These are phyloP conservation scores for Calocybe cyanea DNA, from an alignment of 768 basidiomycete species.

Conservation along the genomic window DNA sequence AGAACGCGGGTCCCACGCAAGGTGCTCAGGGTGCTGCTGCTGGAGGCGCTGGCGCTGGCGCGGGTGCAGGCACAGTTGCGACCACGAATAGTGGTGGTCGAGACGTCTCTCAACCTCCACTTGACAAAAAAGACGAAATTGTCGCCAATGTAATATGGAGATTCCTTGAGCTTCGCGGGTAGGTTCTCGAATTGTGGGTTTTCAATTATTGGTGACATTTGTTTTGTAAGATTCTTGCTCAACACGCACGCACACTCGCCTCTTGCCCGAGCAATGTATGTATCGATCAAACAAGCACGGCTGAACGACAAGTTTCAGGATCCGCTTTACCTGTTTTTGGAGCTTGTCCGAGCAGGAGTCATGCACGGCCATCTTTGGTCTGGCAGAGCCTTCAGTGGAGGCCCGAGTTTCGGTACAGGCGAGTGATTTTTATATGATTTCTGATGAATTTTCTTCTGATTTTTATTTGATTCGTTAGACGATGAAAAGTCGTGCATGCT, in stretches of 20 bases:
- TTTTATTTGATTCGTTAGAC: constrained; percentile 40
- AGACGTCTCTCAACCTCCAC: constrained; percentile 37
- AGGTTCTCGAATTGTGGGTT: constrained; percentile 13
- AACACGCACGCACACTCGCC: constrained; percentile 88
- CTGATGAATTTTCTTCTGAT: no score
- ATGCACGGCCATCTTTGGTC: constrained; percentile 95
- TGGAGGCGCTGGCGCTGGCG: no score
- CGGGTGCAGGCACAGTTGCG: no score
- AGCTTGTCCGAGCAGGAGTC: constrained; percentile 93
- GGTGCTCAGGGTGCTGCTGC: no score
- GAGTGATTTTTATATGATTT: constrained; percentile 20
- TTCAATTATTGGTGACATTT: neutral
- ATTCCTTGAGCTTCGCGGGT: constrained; percentile 95
- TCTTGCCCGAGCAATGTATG: constrained; percentile 88
- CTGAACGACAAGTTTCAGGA: constrained; percentile 99
- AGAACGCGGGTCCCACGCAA: constrained; percentile 25
- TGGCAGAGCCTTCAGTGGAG: constrained; percentile 84
- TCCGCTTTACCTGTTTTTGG: constrained; percentile 89
- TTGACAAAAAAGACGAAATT: constrained; percentile 98
- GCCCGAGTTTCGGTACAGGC: constrained; percentile 93
- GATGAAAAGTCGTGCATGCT: constrained; percentile 94
- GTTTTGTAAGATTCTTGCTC: constrained; percentile 66
- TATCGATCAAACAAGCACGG: constrained; percentile 70
- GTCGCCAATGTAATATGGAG: constrained; percentile 99
- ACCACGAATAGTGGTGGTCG: no score